Evolutionary conservation across 1,284 basidiomycete genomes (phyloP), one percentile per base, ranked within the genome.

Genomic region (Cutaneotrichosporon dermatis): DNA sequence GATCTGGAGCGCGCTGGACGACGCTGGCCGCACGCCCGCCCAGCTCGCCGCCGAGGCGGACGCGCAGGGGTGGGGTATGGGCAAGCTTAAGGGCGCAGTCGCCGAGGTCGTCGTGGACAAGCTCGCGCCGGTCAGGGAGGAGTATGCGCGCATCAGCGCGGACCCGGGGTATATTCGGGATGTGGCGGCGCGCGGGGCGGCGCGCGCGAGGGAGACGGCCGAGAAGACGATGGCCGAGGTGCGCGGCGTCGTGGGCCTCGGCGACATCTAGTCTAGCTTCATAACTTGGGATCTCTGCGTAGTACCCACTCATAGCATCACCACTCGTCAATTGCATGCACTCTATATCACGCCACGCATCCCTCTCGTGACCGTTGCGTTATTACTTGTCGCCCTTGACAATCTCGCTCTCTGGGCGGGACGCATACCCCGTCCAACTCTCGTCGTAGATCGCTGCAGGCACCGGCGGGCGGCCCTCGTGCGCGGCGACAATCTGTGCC

Each of bases 401-500:
- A 41, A 73, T 68, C 60, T 60, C 58, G 59, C 62, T 65, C 54
- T 70, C 66, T 40, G 58, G 51, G 44, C 71, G 54, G 46, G 46
- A 61, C 8, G 71, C 71, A 41, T 71, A 73, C 11, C 71, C 71
- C 8, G 69, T 70, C 71, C 72, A 73, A 64, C 72, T 72, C 70
- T 81, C 79, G 58, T 81, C 80, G 58, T 80, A 81, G 11, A 81
- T 68, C 6, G 69, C 69, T n/a, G 75, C 66, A 42, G 69, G 68
- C 6, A 69, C 67, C 6, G 71, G 69, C 39, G 67, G 66, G 4
- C 69, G 63, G 50, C 55, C 61, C 68, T 84, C 62, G 66, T 89
- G 88, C 83, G 94, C 92, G 66, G 94, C 92, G 63, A 96, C 92
- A 33, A 97, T 71, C 43, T 84, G 83, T 63, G 87, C 81, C 33